Conservation (phyloP, 495 filamentous ascomycete genomes). For the Aspergillus taichungensis region DNA sequence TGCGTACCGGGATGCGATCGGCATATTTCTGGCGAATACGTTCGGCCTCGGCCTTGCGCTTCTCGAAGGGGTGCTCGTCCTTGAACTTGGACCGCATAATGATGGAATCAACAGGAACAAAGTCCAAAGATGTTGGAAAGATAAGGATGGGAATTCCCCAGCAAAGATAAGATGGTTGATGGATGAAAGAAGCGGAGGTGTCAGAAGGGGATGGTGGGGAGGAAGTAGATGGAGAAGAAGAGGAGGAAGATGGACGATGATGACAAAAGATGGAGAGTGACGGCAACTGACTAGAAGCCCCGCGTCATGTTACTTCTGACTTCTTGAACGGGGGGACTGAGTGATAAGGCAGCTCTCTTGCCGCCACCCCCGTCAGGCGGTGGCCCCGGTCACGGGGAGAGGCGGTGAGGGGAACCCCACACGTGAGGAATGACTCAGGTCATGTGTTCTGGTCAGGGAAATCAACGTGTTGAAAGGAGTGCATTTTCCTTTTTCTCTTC, state of each 20-base stretch:
- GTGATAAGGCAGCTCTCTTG: conserved; percentile 9
- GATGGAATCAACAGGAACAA: conserved; percentile 19
- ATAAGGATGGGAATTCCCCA: conserved; percentile 15
- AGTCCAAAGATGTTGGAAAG: conserved; percentile 13
- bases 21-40: conserved; percentile 98
- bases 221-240: conserved; percentile 7
- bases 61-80: conserved; percentile 99
- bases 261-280: conserved; percentile 11
- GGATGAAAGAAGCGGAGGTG: background rate
- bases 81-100: conserved; percentile 98
- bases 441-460: no score
- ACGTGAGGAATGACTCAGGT: no score
- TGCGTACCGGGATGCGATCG: conserved; percentile 86
- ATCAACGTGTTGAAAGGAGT: no score
- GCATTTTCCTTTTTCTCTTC: no score
- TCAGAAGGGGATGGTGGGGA: conserved; percentile 9
- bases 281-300: conserved; percentile 12
- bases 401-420: no score
- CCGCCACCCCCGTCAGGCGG: no score
- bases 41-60: conserved; percentile 96
- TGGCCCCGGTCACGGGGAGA: no score
- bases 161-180: conserved; percentile 4
- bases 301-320: conserved; percentile 18
- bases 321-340: no score
- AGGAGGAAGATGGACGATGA: conserved; percentile 9